These are phyloP conservation scores for Alternaria arborescens DNA, from an alignment of 2,329 filamentous ascomycete species.

Conservation along the genomic window DNA sequence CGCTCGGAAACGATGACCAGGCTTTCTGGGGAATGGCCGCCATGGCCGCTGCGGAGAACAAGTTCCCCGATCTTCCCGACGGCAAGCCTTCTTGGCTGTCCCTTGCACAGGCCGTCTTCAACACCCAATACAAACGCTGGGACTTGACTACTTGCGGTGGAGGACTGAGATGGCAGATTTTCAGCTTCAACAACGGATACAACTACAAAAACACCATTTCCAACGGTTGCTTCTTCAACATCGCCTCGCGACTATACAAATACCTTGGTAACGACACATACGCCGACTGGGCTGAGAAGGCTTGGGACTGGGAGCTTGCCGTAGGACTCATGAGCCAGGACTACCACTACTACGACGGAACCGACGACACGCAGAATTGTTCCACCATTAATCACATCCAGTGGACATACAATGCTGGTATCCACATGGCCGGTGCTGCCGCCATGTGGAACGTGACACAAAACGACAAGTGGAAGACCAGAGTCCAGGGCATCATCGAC, in stretches of 20 bases:
- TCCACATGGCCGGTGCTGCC: constrained; percentile 57
- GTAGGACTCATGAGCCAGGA: constrained; percentile 61
- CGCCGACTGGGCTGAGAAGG: constrained; percentile 69
- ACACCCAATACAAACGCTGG: constrained; percentile 75
- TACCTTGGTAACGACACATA: constrained; percentile 68
- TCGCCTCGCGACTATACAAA: constrained; percentile 77
- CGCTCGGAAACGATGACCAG: constrained; percentile 65
- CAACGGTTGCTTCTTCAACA: constrained; percentile 84
- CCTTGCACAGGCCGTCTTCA: constrained; percentile 76
- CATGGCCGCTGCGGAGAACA: constrained; percentile 65
- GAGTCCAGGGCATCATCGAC: constrained; percentile 47
- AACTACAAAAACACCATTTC: constrained; percentile 84
- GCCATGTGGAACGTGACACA: constrained; percentile 58
- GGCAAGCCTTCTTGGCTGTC: constrained; percentile 71
- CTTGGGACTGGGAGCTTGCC: constrained; percentile 65
- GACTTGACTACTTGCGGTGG: constrained; percentile 72
- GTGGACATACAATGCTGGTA: constrained; percentile 59
- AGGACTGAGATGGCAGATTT: constrained; percentile 85
- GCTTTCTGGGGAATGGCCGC: constrained; percentile 67
- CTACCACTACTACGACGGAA: constrained; percentile 58
- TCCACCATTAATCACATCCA: constrained; percentile 54
- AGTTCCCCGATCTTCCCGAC: constrained; percentile 53
- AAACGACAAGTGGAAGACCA: constrained; percentile 42
- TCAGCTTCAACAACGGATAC: constrained; percentile 75
- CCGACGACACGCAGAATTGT: constrained; percentile 56